phyloP scores from a whole-genome alignment of 768 basidiomycete species.

The Calocybe gangraenosa region DNA sequence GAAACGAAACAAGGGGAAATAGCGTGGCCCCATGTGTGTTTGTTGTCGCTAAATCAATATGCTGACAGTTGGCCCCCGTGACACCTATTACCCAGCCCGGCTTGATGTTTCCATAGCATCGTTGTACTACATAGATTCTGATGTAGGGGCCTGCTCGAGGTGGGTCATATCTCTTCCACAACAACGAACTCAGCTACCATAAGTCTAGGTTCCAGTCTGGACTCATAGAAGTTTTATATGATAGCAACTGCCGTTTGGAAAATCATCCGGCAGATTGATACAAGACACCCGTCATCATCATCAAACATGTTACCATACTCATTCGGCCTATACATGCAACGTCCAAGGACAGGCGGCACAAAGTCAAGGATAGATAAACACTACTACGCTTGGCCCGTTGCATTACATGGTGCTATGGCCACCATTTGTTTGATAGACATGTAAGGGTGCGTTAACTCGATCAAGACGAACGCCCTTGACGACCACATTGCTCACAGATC shows the following conservation, averaged over 20 bases:
- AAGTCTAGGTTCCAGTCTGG: neutral
- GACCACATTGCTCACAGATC: constrained; percentile 40
- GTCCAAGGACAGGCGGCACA: too few species aligned
- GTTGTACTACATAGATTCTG: too few species aligned
- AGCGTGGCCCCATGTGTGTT: constrained; percentile 1
- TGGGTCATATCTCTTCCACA: too few species aligned
- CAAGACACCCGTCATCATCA: neutral
- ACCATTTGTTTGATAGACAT: constrained; percentile 49
- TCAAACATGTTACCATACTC: too few species aligned
- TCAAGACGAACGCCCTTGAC: constrained; percentile 41
- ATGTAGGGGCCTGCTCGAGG: too few species aligned
- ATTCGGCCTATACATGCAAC: neutral
- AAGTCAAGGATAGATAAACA: neutral
- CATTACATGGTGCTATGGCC: constrained; percentile 32
- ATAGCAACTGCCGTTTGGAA: neutral
- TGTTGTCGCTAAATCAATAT: neutral
- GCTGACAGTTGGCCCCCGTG: neutral
- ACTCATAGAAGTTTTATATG: neutral
- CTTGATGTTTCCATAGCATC: constrained; percentile 13
- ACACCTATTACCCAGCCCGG: neutral
- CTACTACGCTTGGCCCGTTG: constrained; percentile 12
- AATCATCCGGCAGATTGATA: constrained; percentile 1
- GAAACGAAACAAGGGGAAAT: constrained; percentile 5
- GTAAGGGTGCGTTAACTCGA: constrained; percentile 40
- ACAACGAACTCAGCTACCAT: neutral